A percentile compares a stretch with the other conserved stretches of the same genome.
Evolutionary conservation across 2,329 filamentous ascomycete species (phyloP).

Genomic region (Sphaerostilbella broomeana): DNA sequence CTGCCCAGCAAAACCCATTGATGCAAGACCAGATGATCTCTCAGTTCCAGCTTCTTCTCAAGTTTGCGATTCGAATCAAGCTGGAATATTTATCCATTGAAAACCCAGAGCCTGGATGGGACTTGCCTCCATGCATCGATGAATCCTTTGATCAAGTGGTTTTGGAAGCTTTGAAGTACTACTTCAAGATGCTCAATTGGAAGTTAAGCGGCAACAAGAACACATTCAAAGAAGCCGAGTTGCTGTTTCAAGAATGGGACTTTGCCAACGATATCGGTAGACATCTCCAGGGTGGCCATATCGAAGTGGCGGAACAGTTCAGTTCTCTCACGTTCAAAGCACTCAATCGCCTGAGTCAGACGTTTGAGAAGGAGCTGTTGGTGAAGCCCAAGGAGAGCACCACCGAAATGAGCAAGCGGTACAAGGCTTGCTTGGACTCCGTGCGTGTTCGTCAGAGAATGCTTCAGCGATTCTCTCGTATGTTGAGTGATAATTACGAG

Average conservation of each 20-base stretch:
- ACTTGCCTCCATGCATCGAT: constrained; percentile 90
- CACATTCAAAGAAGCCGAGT: constrained; percentile 97
- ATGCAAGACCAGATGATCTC: constrained; percentile 97
- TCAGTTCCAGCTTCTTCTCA: constrained; percentile 89
- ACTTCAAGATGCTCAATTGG: constrained; percentile 98
- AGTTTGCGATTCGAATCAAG: constrained; percentile 88
- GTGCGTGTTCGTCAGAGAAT: constrained; percentile 94
- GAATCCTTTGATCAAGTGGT: constrained; percentile 92
- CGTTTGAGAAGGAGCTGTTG: constrained; percentile 87
- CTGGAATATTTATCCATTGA: constrained; percentile 78
- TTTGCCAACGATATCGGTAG: constrained; percentile 92
- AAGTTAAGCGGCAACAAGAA: constrained; percentile 97
- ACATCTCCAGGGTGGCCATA: constrained; percentile 85
- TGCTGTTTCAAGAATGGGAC: constrained; percentile 95
- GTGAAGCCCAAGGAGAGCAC: constrained; percentile 76
- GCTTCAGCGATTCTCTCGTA: constrained; percentile 88
- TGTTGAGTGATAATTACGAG: constrained; percentile 88
- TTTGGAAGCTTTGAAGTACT: constrained; percentile 89
- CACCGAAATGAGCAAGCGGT: constrained; percentile 90
- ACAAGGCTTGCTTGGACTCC: constrained; percentile 91
- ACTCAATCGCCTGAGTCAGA: constrained; percentile 75
- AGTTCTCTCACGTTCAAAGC: constrained; percentile 91
- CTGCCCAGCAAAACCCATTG: constrained; percentile 82
- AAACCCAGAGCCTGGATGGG: constrained; percentile 85
- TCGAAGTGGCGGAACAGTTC: constrained; percentile 97